Percentiles rank a stretch among this genome's conserved stretches.
Evolutionary conservation across 192 early-diverging fungal genomes (phyloP).

Genomic region (Coemansia sp.): DNA sequence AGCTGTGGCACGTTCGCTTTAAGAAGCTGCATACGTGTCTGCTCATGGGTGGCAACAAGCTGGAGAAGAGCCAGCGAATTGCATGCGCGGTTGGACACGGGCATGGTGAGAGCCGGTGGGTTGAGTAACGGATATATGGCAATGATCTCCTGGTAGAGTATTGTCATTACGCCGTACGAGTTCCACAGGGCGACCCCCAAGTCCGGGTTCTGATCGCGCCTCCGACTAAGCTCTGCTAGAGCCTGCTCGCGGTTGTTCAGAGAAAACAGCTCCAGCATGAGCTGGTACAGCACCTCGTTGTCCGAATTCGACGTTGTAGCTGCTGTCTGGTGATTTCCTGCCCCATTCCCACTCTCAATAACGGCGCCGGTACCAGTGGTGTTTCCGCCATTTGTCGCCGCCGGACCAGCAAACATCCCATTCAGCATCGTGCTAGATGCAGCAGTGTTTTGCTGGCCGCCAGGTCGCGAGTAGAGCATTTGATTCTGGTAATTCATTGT

Average conservation of each 20-base stretch:
- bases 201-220: slow-evolving; percentile 93
- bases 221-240: slow-evolving; percentile 89
- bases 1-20: slow-evolving; percentile 93
- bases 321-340: not conserved
- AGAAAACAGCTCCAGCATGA: slow-evolving; percentile 85
- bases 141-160: slow-evolving; percentile 93
- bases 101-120: slow-evolving; percentile 82
- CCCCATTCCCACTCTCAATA: slow-evolving; percentile 2
- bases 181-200: slow-evolving; percentile 98
- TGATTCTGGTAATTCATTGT: slow-evolving; percentile 42
- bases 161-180: slow-evolving; percentile 93
- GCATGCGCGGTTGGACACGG: slow-evolving; percentile 92
- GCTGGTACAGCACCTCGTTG: slow-evolving; percentile 78
- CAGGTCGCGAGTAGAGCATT: slow-evolving; percentile 31
- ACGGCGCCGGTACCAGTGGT: not conserved
- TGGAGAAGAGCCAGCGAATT: slow-evolving; percentile 94
- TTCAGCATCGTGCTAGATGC: slow-evolving; percentile 3
- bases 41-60: slow-evolving; percentile 91
- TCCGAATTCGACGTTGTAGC: slow-evolving; percentile 43
- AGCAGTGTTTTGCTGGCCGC: slow-evolving; percentile 11
- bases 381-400: not conserved
- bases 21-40: slow-evolving; percentile 70
- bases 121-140: slow-evolving; percentile 90
- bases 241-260: slow-evolving; percentile 81
- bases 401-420: slow-evolving; percentile 10